A percentile compares a stretch with the other conserved stretches of the same genome.
phyloP scores from a whole-genome alignment of 148 eudicot genomes.

The Limonium bicolor region DNA sequence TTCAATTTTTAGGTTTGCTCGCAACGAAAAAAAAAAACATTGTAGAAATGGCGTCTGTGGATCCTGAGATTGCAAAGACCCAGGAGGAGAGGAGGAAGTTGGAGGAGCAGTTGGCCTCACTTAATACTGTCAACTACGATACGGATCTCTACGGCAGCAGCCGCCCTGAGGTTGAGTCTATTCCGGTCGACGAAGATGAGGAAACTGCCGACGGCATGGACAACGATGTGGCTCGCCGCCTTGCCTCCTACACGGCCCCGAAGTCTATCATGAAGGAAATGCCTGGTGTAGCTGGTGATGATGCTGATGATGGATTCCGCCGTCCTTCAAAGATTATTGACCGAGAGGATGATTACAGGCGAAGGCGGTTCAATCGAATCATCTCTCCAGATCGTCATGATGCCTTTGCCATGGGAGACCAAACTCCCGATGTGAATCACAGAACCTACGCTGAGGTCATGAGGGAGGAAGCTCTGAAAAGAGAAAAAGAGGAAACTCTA shows the following conservation, averaged over 20 bases:
- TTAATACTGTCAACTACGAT: constrained; percentile 50
- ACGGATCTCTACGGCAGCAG: constrained; percentile 51
- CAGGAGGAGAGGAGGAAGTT: constrained; percentile 82
- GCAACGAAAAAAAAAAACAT: too few species aligned
- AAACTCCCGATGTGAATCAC: constrained; percentile 63
- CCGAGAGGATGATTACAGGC: constrained; percentile 65
- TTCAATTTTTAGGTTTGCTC: too few species aligned
- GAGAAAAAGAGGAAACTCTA: constrained; percentile 56
- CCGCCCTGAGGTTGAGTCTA: constrained; percentile 46
- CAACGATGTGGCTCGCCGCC: constrained; percentile 40
- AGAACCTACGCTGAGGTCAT: constrained; percentile 84
- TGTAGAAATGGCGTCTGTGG: constrained; percentile 31
- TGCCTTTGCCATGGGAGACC: constrained; percentile 68
- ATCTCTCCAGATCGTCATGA: constrained; percentile 75
- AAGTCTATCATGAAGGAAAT: constrained; percentile 61
- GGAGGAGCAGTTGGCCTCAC: constrained; percentile 66
- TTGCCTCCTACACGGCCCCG: constrained; percentile 79
- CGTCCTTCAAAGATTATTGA: constrained; percentile 59
- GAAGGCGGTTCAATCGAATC: constrained; percentile 51
- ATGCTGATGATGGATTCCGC: constrained; percentile 48
- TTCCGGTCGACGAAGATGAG: constrained; percentile 71
- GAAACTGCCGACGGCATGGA: constrained; percentile 42
- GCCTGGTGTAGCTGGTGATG: constrained; percentile 54
- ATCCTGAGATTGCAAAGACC: constrained; percentile 58
- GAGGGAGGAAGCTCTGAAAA: constrained; percentile 70